Evolutionary conservation across 371 early-diverging fungal genomes (phyloP).

Genomic region (Lichtheimia ramosa): DNA sequence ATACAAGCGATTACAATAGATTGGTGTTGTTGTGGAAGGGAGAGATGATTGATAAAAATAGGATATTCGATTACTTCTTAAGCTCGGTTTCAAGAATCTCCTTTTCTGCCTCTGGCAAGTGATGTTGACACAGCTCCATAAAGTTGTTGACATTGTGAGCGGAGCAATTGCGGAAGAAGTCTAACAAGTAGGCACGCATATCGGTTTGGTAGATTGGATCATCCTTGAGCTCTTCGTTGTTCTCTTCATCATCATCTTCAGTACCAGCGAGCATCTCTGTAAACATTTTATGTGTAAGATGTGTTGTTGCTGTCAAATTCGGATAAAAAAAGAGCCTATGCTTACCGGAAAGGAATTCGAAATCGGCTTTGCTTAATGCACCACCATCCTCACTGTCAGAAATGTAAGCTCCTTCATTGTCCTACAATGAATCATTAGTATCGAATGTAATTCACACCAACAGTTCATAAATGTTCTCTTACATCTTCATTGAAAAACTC

Average conservation of each 20-base stretch:
- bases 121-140: slow-evolving; percentile 40
- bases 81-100: slow-evolving; percentile 13
- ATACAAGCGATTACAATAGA: no score
- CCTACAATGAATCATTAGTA: slow-evolving; percentile 10
- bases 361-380: neutral
- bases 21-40: no score
- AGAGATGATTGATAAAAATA: no score
- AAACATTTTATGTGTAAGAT: neutral
- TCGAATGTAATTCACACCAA: neutral
- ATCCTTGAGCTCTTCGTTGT: slow-evolving; percentile 69
- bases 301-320: neutral
- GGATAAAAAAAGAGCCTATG: neutral
- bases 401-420: slow-evolving; percentile 65
- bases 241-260: slow-evolving; percentile 69
- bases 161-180: slow-evolving; percentile 74
- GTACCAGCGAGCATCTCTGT: slow-evolving; percentile 48
- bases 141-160: slow-evolving; percentile 61
- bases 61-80: slow-evolving; percentile 3
- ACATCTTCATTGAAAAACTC: no score
- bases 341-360: slow-evolving; percentile 42
- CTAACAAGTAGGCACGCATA: slow-evolving; percentile 65
- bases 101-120: slow-evolving; percentile 39
- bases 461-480: slow-evolving; percentile 16
- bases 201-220: slow-evolving; percentile 77
- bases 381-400: slow-evolving; percentile 48